A percentile compares a stretch with the other conserved stretches of the same genome.
phyloP scores from a whole-genome alignment of 345 rosid species.

The Camelina laxa region DNA sequence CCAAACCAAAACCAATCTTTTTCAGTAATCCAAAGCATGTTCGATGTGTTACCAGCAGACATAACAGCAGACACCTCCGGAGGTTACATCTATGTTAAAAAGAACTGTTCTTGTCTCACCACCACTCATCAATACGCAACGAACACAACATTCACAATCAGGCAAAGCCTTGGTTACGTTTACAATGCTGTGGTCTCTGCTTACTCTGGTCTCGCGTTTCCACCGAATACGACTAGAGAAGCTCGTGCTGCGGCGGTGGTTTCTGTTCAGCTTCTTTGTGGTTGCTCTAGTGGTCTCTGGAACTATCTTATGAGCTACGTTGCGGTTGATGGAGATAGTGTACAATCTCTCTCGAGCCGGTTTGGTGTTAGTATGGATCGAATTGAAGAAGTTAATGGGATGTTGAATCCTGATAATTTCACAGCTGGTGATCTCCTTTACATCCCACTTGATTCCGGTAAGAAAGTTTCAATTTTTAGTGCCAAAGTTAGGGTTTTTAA shows the following conservation, averaged over 20 bases:
- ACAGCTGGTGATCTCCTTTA: conserved; percentile 77
- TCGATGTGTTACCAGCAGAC: conserved; percentile 72
- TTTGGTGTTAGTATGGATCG: conserved; percentile 95
- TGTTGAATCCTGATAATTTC: conserved; percentile 74
- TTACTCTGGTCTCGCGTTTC: conserved; percentile 79
- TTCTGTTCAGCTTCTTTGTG: conserved; percentile 81
- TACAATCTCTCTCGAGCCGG: conserved; percentile 82
- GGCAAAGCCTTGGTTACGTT: conserved; percentile 61
- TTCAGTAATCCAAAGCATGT: conserved; percentile 84
- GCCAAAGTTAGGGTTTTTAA: neutral
- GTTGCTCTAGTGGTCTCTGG: conserved; percentile 95
- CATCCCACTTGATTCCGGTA: conserved; percentile 90
- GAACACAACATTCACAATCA: conserved; percentile 80
- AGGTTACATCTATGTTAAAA: conserved; percentile 65
- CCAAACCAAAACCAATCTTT: conserved; percentile 65
- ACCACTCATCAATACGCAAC: conserved; percentile 64
- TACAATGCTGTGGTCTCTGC: conserved; percentile 60
- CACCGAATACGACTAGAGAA: conserved; percentile 57
- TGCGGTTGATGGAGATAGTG: conserved; percentile 70
- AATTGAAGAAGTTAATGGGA: conserved; percentile 76
- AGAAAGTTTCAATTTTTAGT: neutral
- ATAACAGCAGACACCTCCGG: conserved; percentile 57
- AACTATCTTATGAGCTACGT: conserved; percentile 95
- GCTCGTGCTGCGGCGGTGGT: conserved; percentile 72
- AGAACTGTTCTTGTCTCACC: conserved; percentile 88